Conservation (phyloP, 1,139 yeast genomes). For the Taphrina pruni region DNA sequence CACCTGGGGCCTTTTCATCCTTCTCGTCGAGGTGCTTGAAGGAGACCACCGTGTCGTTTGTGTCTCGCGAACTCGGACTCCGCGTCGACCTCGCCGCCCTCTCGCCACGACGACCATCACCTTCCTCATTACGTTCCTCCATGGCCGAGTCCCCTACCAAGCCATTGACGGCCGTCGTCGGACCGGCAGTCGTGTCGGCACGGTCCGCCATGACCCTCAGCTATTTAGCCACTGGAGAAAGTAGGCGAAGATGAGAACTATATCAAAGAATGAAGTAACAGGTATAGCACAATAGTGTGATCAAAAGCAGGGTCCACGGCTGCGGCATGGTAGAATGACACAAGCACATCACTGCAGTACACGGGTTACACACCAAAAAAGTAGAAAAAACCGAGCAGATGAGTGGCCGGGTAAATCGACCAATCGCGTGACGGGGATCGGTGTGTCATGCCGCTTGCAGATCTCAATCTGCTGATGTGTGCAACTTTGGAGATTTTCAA, state of each 20-base stretch:
- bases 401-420: not conserved
- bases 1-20: no score
- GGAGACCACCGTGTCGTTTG: conserved; percentile 11
- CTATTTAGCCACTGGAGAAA: not conserved
- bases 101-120: not conserved
- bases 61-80: conserved; percentile 20
- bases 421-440: conserved; percentile 12
- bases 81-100: not conserved
- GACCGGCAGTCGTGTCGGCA: conserved; percentile 2
- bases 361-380: no score
- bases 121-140: no score
- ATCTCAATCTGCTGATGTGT: conserved; percentile 9
- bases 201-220: not conserved
- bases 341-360: not conserved
- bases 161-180: conserved; percentile 3
- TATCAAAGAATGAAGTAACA: no score
- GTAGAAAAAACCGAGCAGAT: no score
- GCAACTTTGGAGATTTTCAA: not conserved
- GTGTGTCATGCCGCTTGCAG: conserved; percentile 11
- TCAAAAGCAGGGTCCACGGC: not conserved
- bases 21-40: conserved; percentile 1
- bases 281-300: not conserved
- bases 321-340: not conserved
- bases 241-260: no score
- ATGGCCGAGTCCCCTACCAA: not conserved